Evolutionary conservation across 257 asterid genomes (phyloP).

Genomic region (Agastache rugosa): DNA sequence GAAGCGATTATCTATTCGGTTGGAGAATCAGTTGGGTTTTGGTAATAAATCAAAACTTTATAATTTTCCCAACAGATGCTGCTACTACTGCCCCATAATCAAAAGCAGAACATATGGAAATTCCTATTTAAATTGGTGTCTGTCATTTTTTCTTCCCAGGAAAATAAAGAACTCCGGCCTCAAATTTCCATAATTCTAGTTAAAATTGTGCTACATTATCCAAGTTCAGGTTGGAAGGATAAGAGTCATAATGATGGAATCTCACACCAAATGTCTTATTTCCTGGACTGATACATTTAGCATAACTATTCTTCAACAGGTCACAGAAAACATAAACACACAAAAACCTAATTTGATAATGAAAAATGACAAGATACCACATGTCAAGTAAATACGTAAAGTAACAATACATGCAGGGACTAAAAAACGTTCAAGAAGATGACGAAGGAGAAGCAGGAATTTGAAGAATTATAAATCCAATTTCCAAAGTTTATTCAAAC

Average conservation of each 20-base stretch:
- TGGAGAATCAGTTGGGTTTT: no score
- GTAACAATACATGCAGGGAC: no score
- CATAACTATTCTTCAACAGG: background rate
- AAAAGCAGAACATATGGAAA: background rate
- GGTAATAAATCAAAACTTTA: no score
- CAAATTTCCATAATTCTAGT: background rate
- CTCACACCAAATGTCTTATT: background rate
- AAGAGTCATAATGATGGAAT: background rate
- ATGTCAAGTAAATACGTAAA: no score
- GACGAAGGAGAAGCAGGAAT: background rate
- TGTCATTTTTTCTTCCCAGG: background rate
- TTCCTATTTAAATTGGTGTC: background rate
- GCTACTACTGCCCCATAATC: background rate
- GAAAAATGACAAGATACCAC: conserved; percentile 19
- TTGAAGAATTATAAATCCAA: conserved; percentile 15
- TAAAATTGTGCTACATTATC: background rate
- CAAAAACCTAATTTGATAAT: background rate
- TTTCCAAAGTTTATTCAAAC: conserved; percentile 15
- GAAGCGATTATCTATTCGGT: no score
- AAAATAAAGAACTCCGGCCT: conserved; percentile 17
- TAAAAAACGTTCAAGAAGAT: no score
- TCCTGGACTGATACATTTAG: conserved; percentile 6
- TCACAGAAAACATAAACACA: background rate
- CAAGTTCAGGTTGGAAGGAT: background rate
- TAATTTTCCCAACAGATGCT: no score